Base-by-base conservation (phyloP, 148 eudicot genomes). In the Silene uniflora region DNA sequence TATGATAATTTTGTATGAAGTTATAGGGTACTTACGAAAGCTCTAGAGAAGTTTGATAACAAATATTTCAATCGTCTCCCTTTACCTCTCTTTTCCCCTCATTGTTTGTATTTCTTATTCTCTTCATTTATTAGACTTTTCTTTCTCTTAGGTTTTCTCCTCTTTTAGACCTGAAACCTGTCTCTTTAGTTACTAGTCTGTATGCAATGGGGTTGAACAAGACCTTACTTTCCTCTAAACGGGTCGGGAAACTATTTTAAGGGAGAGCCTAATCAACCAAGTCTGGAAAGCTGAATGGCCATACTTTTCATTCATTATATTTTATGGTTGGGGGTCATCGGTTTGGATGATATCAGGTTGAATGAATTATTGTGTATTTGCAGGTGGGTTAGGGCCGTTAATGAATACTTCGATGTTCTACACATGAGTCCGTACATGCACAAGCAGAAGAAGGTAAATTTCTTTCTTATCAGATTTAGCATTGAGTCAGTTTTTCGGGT, bases 321-420 rank as follows among this genome's bases (percentile, higher is more conserved):
- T 35, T 68, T 24, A 44, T 44, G 47, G 72, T 22, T 19, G 17
- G 55, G 55, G 10, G 56, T 67, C 14, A 39, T 67, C 35, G 13
- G 27, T 39, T 67, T 35, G 52, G 52, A 67, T 18, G 25, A 42
- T 21, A 68, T 68, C 49, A 19, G 67, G 46, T 76, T 42, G 24
- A 76, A 13, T 67, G 67, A 79, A 12, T 62, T 71, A 14, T 21
- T 19, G 10, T 16, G 52, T 78, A 11, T 72, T 76, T 78, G 73
- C 85, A 94, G 98, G 98, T 94, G 98, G 98, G 98, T 90, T 32
- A 84, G 96, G 74, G 98, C 96, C 13, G 75, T 75, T 76, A 87
- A 85, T 55, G 98, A 94, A 77, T 91, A 81, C 78, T 85, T 94
- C 63, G 81, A 71, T 70, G 81, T 84, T 64, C 82, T 94, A 13